Base-by-base conservation (phyloP, 148 eudicot genomes). In the Rhododendron henanense region DNA sequence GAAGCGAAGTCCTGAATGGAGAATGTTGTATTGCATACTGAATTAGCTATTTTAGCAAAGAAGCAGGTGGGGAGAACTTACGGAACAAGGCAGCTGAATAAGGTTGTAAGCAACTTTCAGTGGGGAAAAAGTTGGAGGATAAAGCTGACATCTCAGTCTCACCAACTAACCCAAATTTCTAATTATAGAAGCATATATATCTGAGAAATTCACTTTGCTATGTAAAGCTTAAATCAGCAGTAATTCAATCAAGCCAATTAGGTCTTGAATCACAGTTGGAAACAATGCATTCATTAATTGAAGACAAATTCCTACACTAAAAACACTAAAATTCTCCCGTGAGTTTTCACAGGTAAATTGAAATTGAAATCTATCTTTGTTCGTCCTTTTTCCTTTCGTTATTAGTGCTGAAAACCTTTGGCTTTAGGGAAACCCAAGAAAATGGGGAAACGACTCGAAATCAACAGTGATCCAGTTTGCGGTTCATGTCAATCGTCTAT, bases 401-500 rank as follows among this genome's bases (percentile, higher is more conserved):
- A 45, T 78, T 45, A 3, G 4, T 45, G 33, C 55, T 78, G 53
- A 45, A 78, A 78, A 44, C 8, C 33, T 39, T 77, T 41, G 14
- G 7, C 13, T 10, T 9, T 2, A 35, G 15, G 79, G 65, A 44
- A 84, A 73, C 50, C 55, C 85, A 28, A 48, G 69, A 75, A 48
- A 39, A 28, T 45, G 61, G 55, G 59, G 13, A 1, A 73, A 82
- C 28, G 11, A 51, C n/a, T 35, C 23, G 11, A 23, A 18, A 21
- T 16, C 41, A 51, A 19, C 6, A 4, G 61, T 31, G 41, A 84
- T 74, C 63, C 82, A 37, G 31, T 83, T 6, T 10, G n/a, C 21
- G 15, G 14, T 44, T 77, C 48, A 4, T 23, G 44, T 90, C 87
- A 90, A 13, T 88, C 93, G 25, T 80, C 90, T 1, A 90, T 87